phyloP scores from a whole-genome alignment of 495 filamentous ascomycete genomes.

The Penicillium egyptiacum region DNA sequence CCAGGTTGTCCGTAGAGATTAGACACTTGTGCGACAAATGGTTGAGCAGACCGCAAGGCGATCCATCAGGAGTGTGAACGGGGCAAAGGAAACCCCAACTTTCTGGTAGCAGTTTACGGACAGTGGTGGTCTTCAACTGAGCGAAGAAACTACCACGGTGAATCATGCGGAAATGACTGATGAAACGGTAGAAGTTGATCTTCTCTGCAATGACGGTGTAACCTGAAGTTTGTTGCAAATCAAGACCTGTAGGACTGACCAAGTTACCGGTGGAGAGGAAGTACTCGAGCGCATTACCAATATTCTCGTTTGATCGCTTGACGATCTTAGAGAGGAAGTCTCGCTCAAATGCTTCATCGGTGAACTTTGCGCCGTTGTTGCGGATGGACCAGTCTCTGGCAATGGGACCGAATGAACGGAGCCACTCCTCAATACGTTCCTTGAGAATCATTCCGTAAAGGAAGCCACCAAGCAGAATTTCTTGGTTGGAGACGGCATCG shows the following conservation, averaged over 20 bases:
- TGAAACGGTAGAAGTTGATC: slow-evolving; percentile 98
- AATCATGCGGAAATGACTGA: slow-evolving; percentile 99
- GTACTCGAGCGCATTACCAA: slow-evolving; percentile 84
- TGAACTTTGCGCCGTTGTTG: slow-evolving; percentile 63
- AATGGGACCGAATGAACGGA: slow-evolving; percentile 61
- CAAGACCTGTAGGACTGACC: slow-evolving; percentile 83
- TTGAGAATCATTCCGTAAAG: slow-evolving; percentile 94
- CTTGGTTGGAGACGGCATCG: slow-evolving; percentile 92
- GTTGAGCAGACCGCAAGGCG: slow-evolving; percentile 90
- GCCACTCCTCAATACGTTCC: slow-evolving; percentile 86
- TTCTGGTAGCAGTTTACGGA: slow-evolving; percentile 91
- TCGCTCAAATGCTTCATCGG: slow-evolving; percentile 66
- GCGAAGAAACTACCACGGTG: slow-evolving; percentile 99
- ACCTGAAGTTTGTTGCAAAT: slow-evolving; percentile 90
- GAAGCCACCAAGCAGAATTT: slow-evolving; percentile 88
- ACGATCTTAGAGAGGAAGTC: slow-evolving; percentile 79
- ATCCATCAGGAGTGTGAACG: slow-evolving; percentile 95
- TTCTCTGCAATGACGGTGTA: slow-evolving; percentile 98
- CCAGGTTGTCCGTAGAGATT: slow-evolving; percentile 68
- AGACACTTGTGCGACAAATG: slow-evolving; percentile 95
- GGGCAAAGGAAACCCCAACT: slow-evolving; percentile 98
- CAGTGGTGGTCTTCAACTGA: slow-evolving; percentile 93
- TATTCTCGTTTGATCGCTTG: slow-evolving; percentile 77
- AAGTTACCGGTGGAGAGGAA: slow-evolving; percentile 96
- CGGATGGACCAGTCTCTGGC: slow-evolving; percentile 69